phyloP scores from a whole-genome alignment of 768 basidiomycete species.

The Lactarius trivialis region DNA sequence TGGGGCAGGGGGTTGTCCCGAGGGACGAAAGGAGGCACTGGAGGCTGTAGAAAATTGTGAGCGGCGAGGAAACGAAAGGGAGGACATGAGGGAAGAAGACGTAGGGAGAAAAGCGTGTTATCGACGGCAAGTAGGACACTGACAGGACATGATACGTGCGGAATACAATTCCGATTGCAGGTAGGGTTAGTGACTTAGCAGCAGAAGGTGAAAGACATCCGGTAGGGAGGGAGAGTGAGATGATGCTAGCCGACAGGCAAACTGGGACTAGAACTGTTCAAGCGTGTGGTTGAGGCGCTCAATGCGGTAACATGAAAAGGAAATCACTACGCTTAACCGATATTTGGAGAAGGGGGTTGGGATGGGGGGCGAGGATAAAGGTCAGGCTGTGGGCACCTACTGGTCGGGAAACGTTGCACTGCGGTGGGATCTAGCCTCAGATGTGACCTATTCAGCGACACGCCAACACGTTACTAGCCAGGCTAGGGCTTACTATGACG shows the following conservation, averaged over 20 bases:
- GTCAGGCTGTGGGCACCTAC: conserved; percentile 2
- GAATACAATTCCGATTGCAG: conserved; percentile 8
- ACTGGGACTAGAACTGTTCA: conserved; percentile 4
- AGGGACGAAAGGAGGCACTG: conserved; percentile 14
- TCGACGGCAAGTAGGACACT: conserved; percentile 21
- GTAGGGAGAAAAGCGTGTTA: not conserved
- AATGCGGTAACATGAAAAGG: conserved; percentile 17
- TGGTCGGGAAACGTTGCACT: not conserved
- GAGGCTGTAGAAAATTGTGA: conserved; percentile 21
- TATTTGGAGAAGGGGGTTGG: not conserved
- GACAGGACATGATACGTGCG: conserved; percentile 24
- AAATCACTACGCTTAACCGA: conserved; percentile 21
- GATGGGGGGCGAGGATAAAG: not conserved
- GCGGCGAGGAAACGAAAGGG: conserved; percentile 15
- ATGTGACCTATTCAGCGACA: conserved; percentile 3
- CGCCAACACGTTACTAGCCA: not conserved
- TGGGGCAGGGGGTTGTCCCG: conserved; percentile 11
- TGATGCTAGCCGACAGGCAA: not conserved
- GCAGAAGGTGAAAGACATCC: conserved; percentile 16
- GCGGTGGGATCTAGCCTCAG: conserved; percentile 1
- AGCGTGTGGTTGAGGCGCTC: conserved; percentile 16
- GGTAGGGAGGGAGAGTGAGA: conserved; percentile 3
- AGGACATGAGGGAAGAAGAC: conserved; percentile 13
- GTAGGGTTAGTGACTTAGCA: conserved; percentile 3
- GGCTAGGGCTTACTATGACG: conserved; percentile 3